These are phyloP conservation scores for Elsinoe batatas DNA, from an alignment of 2,329 filamentous ascomycete species.

Conservation along the genomic window DNA sequence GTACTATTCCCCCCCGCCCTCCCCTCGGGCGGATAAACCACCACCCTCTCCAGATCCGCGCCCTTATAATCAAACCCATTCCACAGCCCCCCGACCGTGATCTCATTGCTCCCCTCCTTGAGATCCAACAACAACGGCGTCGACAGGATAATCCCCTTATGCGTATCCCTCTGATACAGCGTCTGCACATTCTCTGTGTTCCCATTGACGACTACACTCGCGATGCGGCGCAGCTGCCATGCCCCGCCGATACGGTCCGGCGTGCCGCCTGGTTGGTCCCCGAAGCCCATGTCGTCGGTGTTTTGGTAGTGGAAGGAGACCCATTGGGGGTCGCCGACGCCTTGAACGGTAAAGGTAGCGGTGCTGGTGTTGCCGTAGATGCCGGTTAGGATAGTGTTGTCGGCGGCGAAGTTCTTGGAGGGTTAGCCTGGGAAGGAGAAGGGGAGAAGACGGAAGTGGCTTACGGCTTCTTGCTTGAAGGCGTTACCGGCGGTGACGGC, in stretches of 20 bases:
- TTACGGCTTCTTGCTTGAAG: slow-evolving; percentile 44
- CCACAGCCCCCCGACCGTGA: slow-evolving; percentile 47
- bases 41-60: slow-evolving; percentile 49
- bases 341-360: slow-evolving; percentile 43
- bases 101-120: slow-evolving; percentile 46
- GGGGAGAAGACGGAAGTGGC: slow-evolving; percentile 4
- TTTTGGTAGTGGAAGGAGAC: slow-evolving; percentile 51
- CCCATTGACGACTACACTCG: slow-evolving; percentile 50
- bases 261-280: slow-evolving; percentile 42
- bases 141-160: slow-evolving; percentile 51
- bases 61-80: slow-evolving; percentile 50
- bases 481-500: slow-evolving; percentile 39
- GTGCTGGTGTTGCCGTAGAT: slow-evolving; percentile 48
- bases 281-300: slow-evolving; percentile 52
- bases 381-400: slow-evolving; percentile 40
- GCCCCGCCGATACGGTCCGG: slow-evolving; percentile 51
- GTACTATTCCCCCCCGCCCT: background rate
- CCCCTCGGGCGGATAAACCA: slow-evolving; percentile 49
- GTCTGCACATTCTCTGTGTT: slow-evolving; percentile 40
- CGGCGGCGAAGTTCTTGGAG: slow-evolving; percentile 36
- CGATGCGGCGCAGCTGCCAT: slow-evolving; percentile 51
- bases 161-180: slow-evolving; percentile 45
- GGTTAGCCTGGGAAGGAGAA: background rate
- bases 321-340: slow-evolving; percentile 45
- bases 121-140: slow-evolving; percentile 47